Conservation (phyloP, 1,139 yeast species). For the Kodamaea fungicola region DNA sequence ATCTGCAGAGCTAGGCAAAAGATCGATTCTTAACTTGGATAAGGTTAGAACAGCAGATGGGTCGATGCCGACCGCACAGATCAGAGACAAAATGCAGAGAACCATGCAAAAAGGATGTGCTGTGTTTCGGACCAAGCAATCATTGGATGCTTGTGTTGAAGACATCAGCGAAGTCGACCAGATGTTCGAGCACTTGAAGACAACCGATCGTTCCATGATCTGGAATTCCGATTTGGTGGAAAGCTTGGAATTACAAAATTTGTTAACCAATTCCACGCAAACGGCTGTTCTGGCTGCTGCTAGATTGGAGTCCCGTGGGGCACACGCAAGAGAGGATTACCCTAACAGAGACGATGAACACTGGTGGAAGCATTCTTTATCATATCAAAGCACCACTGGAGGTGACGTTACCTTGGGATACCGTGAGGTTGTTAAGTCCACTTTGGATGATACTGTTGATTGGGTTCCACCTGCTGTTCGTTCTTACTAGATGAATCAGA, state of each 20-base stretch:
- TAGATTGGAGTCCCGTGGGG: constrained; percentile 20
- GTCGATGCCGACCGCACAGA: constrained; percentile 72
- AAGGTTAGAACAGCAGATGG: constrained; percentile 81
- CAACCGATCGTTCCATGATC: constrained; percentile 93
- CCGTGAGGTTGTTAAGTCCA: constrained; percentile 17
- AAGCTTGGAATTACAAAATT: constrained; percentile 90
- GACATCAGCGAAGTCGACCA: constrained; percentile 72
- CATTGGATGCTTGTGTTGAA: constrained; percentile 85
- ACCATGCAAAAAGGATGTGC: constrained; percentile 96
- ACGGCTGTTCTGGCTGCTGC: constrained; percentile 91
- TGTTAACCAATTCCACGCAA: constrained; percentile 93
- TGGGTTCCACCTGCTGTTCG: constrained; percentile 20
- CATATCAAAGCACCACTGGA: constrained; percentile 16
- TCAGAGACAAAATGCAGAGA: constrained; percentile 87
- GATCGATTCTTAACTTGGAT: constrained; percentile 86
- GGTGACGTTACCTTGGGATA: constrained; percentile 18
- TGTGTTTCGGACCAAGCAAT: constrained; percentile 89
- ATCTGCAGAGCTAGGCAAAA: constrained; percentile 80
- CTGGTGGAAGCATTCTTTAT: constrained; percentile 21
- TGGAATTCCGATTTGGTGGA: constrained; percentile 97
- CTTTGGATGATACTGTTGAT: constrained; percentile 18
- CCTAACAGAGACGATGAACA: constrained; percentile 18
- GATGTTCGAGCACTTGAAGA: constrained; percentile 62
- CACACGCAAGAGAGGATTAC: constrained; percentile 21
- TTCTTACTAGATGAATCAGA: constrained; percentile 16